Conservation (phyloP, 2,329 filamentous ascomycete species). For the Diplocarpon rosae region DNA sequence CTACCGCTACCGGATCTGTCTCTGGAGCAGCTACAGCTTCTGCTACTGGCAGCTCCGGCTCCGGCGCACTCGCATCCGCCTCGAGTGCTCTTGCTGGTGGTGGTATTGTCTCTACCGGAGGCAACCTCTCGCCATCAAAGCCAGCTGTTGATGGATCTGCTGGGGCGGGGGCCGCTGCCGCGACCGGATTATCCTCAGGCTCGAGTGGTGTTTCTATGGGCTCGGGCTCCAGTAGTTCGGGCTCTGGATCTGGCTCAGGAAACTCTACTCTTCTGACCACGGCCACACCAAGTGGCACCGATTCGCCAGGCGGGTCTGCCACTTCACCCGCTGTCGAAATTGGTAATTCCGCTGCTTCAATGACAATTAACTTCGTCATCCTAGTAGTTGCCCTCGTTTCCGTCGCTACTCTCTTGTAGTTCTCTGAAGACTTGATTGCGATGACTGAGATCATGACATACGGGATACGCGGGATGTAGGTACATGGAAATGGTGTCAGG, state of each 20-base stretch:
- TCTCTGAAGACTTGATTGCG: background rate
- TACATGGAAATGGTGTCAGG: slow-evolving; percentile 7
- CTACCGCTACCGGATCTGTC: slow-evolving; percentile 6
- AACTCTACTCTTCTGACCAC: slow-evolving; percentile 6
- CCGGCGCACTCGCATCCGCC: slow-evolving; percentile 8
- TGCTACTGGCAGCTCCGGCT: slow-evolving; percentile 1
- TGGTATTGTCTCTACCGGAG: slow-evolving; percentile 11
- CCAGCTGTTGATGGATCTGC: slow-evolving; percentile 8
- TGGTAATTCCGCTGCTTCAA: slow-evolving; percentile 9
- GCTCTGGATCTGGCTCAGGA: background rate
- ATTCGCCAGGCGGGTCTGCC: background rate
- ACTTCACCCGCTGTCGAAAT: background rate
- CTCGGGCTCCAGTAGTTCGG: background rate
- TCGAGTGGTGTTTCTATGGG: slow-evolving; percentile 1
- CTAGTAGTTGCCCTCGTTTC: slow-evolving; percentile 14
- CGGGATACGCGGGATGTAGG: background rate
- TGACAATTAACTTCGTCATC: slow-evolving; percentile 16
- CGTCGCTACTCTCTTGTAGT: slow-evolving; percentile 21
- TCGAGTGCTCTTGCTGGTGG: slow-evolving; percentile 7
- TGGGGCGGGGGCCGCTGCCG: slow-evolving; percentile 8
- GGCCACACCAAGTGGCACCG: slow-evolving; percentile 3
- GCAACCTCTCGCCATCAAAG: slow-evolving; percentile 15
- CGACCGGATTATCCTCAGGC: slow-evolving; percentile 4
- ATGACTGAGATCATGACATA: background rate
- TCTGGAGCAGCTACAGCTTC: slow-evolving; percentile 2